Base-by-base conservation (phyloP, 495 filamentous ascomycete species). In the Hypoxylon lenormandii region DNA sequence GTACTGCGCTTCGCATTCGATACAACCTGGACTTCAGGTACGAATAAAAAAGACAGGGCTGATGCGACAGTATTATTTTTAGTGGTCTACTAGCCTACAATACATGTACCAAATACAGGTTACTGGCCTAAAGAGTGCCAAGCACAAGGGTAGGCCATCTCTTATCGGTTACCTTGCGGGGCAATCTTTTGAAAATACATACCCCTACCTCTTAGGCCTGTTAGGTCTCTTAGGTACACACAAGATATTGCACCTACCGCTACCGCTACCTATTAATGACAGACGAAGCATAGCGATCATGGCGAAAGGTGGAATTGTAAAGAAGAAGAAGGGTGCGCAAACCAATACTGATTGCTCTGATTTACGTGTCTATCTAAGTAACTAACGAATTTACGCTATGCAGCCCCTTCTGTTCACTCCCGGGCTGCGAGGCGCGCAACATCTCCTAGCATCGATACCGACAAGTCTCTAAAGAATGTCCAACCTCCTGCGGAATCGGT, bases 341-440 rank as follows among this genome's bases (percentile, higher is more conserved):
- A 40, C 30, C 19, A 28, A 51, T 40, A 28, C 5, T 11, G 21
- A 49, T 55, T 16, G 28, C 18, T 40, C 1, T 11, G 18, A 38
- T 56, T 16, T 22, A 13, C 19, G 40, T 13, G 21, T 33, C 21
- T n/a, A 8, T 19, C 49, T 15, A 50, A 18, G n/a, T 33, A 60
- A 47, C 54, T 72, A 19, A 74, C 49, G 1, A 66, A 7, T 45
- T 6, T 60, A 28, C 23, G 10, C 23, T n/a, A 42, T 55, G 5
- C 66, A 83, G 82, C 65, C 28, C 75, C 79, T 18, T 83, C 80
- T 8, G 42, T 85, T 50, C 90, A 90, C 78, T 92, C 91, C 52
- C 89, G 91, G 33, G 90, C 89, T 23, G 89, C 89, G 67, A 84
- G 89, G 71, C 88, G 92, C 51, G 91, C 85, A 38, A 86, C 85